A percentile compares a stretch with the other conserved stretches of the same genome.
These are phyloP conservation scores for Fusarium domesticum DNA, from an alignment of 2,329 filamentous ascomycete genomes.

Conservation along the genomic window DNA sequence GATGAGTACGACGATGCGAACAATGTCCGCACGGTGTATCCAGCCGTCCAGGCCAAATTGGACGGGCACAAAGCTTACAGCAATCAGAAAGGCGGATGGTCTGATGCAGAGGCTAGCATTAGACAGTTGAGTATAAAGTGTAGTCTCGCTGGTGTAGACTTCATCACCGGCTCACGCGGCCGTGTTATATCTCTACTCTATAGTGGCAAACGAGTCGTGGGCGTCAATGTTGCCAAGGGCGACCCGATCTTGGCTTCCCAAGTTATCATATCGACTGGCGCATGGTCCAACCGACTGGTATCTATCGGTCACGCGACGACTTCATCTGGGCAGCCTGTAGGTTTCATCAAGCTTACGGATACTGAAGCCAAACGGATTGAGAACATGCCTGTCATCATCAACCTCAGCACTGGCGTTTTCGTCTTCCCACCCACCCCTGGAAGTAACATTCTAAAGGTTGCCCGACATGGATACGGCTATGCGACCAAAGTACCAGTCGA, in stretches of 20 bases:
- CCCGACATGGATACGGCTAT: slow-evolving; percentile 59
- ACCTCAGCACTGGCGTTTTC: slow-evolving; percentile 53
- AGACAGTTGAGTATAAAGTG: slow-evolving; percentile 26
- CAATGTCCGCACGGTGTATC: slow-evolving; percentile 14
- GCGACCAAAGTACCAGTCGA: slow-evolving; percentile 28
- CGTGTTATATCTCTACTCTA: slow-evolving; percentile 26
- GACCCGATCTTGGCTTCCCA: slow-evolving; percentile 52
- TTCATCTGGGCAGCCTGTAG: slow-evolving; percentile 63
- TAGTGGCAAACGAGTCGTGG: slow-evolving; percentile 16
- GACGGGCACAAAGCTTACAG: slow-evolving; percentile 27
- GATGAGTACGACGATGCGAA: slow-evolving; percentile 27
- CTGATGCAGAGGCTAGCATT: slow-evolving; percentile 31
- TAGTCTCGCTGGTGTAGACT: slow-evolving; percentile 30
- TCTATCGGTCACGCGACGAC: slow-evolving; percentile 60
- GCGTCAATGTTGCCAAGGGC: slow-evolving; percentile 32
- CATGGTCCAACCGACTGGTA: slow-evolving; percentile 57
- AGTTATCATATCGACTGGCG: slow-evolving; percentile 64
- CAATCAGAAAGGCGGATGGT: slow-evolving; percentile 34
- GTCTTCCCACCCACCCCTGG: slow-evolving; percentile 51
- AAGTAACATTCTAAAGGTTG: slow-evolving; percentile 54
- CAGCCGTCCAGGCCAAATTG: slow-evolving; percentile 19
- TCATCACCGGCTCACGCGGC: slow-evolving; percentile 32
- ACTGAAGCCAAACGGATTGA: slow-evolving; percentile 54
- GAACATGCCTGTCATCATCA: slow-evolving; percentile 57
- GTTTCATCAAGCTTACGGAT: slow-evolving; percentile 59